Evolutionary conservation across 225 moss, liverwort and hornwort species (phyloP), one percentile per base, ranked within the genome.

Genomic region (Polytrichum formosum): DNA sequence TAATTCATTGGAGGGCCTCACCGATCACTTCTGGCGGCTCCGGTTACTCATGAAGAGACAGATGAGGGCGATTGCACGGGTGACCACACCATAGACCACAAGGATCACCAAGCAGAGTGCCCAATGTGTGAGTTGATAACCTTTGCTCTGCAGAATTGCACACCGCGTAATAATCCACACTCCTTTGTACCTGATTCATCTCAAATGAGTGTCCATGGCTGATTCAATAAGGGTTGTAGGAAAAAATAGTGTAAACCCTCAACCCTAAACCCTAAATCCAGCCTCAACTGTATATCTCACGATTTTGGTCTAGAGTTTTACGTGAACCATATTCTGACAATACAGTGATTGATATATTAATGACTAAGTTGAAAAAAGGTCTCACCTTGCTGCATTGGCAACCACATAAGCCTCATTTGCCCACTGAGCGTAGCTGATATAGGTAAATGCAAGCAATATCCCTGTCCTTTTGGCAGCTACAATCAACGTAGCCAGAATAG

Each of bases 121-220:
- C 80, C 81, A 84, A 63, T 84, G 65, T 46, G 74, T 67, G 28
- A 87, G 73, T n/a, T 77, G 66, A 25, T 81, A 87, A 62, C 72
- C 70, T 28, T 74, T 54, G 23, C 67, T 75, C 67, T 78, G 53
- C 69, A 87, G 75, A 37, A 84, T 56, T 63, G 74, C 87, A 62
- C 87, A 87, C 20, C 87, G 76, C 13, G 87, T 81, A 28, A 87
- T 81, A 54, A 87, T 75, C 87, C 87, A 87, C 26, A 87, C 87
- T 66, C 87, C 87, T 70, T 65, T 75, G 79, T 87, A 87, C 72
- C 87, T 87, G 79, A 26, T 16, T 63, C 46, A 46, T 46, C 46
- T 13, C 46, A 46, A 13, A 46, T 13, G 13, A 46, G 46, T 3
- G 4, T 46, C 46, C 46, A 46, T 4, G 3, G 46, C 9, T 46